Percentiles rank a stretch among this genome's conserved stretches.
Evolutionary conservation across 192 early-diverging fungal genomes (phyloP).

Genomic region (Umbelopsis ramanniana): DNA sequence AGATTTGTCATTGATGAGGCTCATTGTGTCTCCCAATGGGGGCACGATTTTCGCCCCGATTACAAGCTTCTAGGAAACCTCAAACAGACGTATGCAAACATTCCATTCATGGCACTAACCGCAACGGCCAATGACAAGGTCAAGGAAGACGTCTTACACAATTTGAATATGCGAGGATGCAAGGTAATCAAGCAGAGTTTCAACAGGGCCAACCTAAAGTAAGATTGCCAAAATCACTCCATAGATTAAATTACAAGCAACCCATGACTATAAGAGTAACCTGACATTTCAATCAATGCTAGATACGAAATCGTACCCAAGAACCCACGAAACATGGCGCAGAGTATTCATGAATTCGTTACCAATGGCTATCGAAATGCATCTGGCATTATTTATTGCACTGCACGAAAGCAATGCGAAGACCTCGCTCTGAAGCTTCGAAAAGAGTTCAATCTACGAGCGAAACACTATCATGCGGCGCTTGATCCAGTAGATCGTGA

Average conservation of each 20-base stretch:
- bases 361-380: conserved; percentile 58
- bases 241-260: not conserved
- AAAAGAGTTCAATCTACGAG: conserved; percentile 59
- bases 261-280: too few species aligned
- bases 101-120: conserved; percentile 93
- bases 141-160: conserved; percentile 76
- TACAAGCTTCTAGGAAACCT: conserved; percentile 64
- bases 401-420: conserved; percentile 79
- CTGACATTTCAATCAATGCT: not conserved
- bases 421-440: conserved; percentile 74
- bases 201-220: conserved; percentile 81
- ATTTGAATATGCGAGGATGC: conserved; percentile 75
- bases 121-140: conserved; percentile 95
- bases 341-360: conserved; percentile 79
- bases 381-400: conserved; percentile 94
- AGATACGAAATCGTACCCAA: conserved; percentile 75
- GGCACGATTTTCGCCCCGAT: conserved; percentile 92
- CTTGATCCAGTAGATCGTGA: conserved; percentile 78
- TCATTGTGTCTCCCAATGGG: conserved; percentile 96
- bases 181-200: conserved; percentile 82
- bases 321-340: conserved; percentile 56
- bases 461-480: conserved; percentile 88
- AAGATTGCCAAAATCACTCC: not conserved
- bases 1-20: conserved; percentile 97
- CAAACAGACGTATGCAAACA: conserved; percentile 67